These are phyloP conservation scores for Lasiosphaeriaceae sp. DNA, from an alignment of 495 filamentous ascomycete species.

Conservation along the genomic window DNA sequence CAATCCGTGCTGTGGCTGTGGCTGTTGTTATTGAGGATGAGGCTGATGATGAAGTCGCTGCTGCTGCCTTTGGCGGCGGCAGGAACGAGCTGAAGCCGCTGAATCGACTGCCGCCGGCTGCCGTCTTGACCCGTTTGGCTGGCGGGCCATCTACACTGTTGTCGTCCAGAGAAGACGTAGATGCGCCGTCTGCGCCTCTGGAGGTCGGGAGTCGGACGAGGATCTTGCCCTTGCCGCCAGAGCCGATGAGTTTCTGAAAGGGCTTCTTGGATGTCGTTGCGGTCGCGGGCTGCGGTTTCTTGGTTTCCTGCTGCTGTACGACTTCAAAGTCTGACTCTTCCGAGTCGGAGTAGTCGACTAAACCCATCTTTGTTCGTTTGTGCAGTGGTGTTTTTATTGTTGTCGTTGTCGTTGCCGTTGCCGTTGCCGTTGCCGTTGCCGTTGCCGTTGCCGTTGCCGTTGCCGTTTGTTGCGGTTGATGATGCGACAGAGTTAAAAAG, in stretches of 20 bases:
- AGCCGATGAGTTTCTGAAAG: constrained; percentile 74
- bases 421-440: not conserved
- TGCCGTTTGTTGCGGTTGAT: too few relatives aligned
- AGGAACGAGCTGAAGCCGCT: constrained; percentile 80
- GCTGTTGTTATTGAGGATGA: too few relatives aligned
- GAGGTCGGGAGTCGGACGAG: constrained; percentile 60
- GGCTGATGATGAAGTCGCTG: constrained; percentile 9
- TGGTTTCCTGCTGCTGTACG: constrained; percentile 33
- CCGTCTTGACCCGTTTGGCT: constrained; percentile 64
- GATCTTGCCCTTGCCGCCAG: constrained; percentile 68
- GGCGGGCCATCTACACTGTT: constrained; percentile 55
- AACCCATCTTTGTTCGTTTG: constrained; percentile 49
- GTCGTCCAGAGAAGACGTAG: constrained; percentile 10
- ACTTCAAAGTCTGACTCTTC: constrained; percentile 64
- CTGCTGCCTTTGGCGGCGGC: constrained; percentile 66
- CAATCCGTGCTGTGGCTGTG: not conserved
- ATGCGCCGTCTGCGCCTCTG: constrained; percentile 5
- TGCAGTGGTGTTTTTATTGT: not conserved
- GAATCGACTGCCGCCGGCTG: constrained; percentile 45
- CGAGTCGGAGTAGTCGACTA: constrained; percentile 84
- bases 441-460: too few relatives aligned
- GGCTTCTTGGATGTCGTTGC: constrained; percentile 41
- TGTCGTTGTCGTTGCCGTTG: not conserved
- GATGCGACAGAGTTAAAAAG: too few relatives aligned
- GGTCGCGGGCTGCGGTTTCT: constrained; percentile 16